Evolutionary conservation across 371 early-diverging fungal genomes (phyloP).

Genomic region (Blyttiomyces sp.): DNA sequence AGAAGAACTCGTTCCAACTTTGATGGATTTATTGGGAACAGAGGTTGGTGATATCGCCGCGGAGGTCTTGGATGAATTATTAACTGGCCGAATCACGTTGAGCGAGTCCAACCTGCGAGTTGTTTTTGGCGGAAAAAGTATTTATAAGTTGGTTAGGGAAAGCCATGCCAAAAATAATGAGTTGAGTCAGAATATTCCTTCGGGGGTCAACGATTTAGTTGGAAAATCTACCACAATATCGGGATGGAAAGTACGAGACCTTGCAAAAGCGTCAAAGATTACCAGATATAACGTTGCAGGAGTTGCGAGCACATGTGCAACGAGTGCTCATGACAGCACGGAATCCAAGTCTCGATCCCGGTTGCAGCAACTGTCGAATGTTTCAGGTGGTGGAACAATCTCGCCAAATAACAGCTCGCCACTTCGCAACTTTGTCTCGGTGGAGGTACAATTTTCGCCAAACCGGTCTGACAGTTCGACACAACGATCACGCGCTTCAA

Average conservation of each 20-base stretch:
- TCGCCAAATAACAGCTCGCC: too few species aligned
- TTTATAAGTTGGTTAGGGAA: conserved; percentile 26
- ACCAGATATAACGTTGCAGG: conserved; percentile 42
- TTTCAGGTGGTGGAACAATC: too few species aligned
- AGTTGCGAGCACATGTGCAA: conserved; percentile 35
- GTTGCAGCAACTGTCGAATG: too few species aligned
- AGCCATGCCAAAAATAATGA: not conserved
- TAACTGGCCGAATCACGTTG: conserved; percentile 31
- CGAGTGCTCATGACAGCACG: too few species aligned
- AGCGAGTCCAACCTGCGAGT: conserved; percentile 12
- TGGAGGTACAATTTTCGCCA: too few species aligned
- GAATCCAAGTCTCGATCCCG: too few species aligned
- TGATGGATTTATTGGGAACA: conserved; percentile 62
- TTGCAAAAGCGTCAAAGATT: conserved; percentile 15
- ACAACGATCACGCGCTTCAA: too few species aligned
- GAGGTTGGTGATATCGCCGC: conserved; percentile 66
- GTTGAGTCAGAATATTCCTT: not conserved
- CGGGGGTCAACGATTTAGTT: not conserved
- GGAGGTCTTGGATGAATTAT: conserved; percentile 64
- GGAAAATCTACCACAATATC: too few species aligned
- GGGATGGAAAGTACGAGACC: conserved; percentile 34
- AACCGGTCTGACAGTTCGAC: too few species aligned
- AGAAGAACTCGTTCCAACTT: conserved; percentile 48
- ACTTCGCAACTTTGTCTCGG: too few species aligned
- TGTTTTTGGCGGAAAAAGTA: conserved; percentile 27